Conservation (phyloP, 2,329 filamentous ascomycete species). For the Thielaviopsis ethacetica region DNA sequence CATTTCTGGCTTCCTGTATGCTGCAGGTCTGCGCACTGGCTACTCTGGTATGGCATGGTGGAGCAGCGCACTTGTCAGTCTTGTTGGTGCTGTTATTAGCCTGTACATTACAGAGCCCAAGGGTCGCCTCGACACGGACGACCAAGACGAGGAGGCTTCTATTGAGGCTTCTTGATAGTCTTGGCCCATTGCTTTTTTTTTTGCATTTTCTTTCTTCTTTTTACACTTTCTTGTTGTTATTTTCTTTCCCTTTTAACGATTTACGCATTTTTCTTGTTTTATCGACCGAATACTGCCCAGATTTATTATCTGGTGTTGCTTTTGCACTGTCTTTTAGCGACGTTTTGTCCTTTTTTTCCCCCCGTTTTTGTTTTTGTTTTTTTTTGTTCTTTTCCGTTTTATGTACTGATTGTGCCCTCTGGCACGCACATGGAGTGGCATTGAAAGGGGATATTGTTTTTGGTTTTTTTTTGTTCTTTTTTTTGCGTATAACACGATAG, state of each 20-base stretch:
- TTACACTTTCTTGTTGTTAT: constrained; percentile 2
- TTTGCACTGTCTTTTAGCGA: background rate
- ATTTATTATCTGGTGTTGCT: background rate
- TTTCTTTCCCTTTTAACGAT: constrained; percentile 1
- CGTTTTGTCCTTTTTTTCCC: background rate
- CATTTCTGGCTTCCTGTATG: constrained; percentile 71
- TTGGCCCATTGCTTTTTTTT: background rate
- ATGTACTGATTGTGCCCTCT: no score
- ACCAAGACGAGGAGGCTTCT: constrained; percentile 24
- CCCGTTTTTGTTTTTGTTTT: background rate
- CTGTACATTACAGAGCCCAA: constrained; percentile 56
- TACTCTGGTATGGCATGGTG: constrained; percentile 90
- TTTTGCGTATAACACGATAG: no score
- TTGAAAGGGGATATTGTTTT: background rate
- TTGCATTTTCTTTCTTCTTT: constrained; percentile 5
- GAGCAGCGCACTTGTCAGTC: constrained; percentile 63
- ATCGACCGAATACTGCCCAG: background rate
- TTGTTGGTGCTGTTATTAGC: constrained; percentile 58
- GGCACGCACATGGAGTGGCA: no score
- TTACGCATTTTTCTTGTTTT: background rate
- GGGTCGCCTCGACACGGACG: constrained; percentile 19
- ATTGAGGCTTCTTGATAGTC: background rate
- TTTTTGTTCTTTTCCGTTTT: background rate
- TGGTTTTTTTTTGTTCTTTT: background rate
- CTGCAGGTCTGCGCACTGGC: constrained; percentile 59